Conservation (phyloP, 2,329 filamentous ascomycete species). For the Alternaria angustiovoidea region DNA sequence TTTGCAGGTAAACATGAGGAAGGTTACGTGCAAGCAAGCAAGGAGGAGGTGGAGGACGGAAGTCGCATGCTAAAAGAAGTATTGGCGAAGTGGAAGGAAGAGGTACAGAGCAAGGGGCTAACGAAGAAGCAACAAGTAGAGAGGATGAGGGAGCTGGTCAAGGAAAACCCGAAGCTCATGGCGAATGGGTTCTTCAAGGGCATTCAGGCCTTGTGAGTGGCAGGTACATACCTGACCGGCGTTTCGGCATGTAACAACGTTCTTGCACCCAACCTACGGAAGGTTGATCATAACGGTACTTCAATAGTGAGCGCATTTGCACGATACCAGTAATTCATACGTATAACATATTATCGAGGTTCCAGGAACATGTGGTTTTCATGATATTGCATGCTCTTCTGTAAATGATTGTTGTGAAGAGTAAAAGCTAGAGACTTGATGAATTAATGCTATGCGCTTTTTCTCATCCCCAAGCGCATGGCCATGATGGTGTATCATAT, state of each 20-base stretch:
- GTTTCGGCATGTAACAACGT: neutral
- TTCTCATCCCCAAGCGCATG: neutral
- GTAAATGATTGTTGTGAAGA: neutral
- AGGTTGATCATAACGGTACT: neutral
- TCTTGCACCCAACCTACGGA: neutral
- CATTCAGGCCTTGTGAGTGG: slow-evolving; percentile 55
- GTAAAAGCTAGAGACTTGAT: neutral
- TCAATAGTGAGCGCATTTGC: neutral
- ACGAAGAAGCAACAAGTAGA: slow-evolving; percentile 74
- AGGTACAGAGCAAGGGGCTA: slow-evolving; percentile 67
- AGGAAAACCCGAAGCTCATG: slow-evolving; percentile 70
- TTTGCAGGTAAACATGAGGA: slow-evolving; percentile 82
- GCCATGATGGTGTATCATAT: neutral
- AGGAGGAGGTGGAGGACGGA: slow-evolving; percentile 88
- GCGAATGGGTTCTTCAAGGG: slow-evolving; percentile 73
- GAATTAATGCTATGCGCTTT: neutral
- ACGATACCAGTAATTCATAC: neutral
- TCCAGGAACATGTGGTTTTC: neutral
- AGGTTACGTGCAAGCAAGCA: slow-evolving; percentile 59
- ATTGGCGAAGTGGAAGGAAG: slow-evolving; percentile 82
- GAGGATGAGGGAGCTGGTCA: slow-evolving; percentile 81
- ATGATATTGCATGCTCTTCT: neutral
- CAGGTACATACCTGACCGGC: neutral
- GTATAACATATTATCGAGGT: neutral
- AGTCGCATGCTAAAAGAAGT: slow-evolving; percentile 85